phyloP scores from a whole-genome alignment of 73 alveolate species.

The Paramecium sexaurelia region DNA sequence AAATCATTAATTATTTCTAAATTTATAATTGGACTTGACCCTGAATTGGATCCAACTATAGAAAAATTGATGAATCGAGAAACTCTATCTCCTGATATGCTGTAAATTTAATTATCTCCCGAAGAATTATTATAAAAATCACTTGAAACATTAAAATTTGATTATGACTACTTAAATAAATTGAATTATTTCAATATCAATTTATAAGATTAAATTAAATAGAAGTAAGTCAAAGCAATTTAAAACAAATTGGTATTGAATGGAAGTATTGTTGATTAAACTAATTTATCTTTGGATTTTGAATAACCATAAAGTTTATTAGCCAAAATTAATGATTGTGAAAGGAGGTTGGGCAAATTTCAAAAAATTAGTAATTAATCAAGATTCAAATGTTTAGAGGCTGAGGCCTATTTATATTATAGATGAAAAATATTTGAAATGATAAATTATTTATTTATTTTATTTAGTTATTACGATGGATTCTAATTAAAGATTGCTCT shows the following conservation, averaged over 20 bases:
- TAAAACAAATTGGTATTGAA: background rate
- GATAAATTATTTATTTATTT: background rate
- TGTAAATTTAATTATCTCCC: background rate
- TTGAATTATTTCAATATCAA: conserved; percentile 38
- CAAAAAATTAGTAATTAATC: background rate
- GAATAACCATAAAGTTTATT: conserved; percentile 27
- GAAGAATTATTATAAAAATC: background rate
- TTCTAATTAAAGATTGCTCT: background rate
- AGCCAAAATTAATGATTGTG: conserved; percentile 25
- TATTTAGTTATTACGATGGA: background rate
- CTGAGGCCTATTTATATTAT: conserved; percentile 55
- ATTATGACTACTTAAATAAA: conserved; percentile 36
- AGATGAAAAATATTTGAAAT: background rate
- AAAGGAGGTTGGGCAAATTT: conserved; percentile 40
- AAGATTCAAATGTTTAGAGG: conserved; percentile 44
- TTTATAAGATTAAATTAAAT: conserved; percentile 16
- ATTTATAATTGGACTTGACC: conserved; percentile 40
- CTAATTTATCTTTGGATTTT: conserved; percentile 13
- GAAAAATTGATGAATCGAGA: background rate
- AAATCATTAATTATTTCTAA: background rate
- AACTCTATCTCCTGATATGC: conserved; percentile 17
- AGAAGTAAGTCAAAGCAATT: conserved; percentile 7
- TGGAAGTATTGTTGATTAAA: background rate
- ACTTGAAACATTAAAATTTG: conserved; percentile 5
- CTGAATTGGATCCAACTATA: background rate